Percentiles rank a stretch among this genome's conserved stretches.
Evolutionary conservation across 2,329 filamentous ascomycete species (phyloP).

Genomic region (Nothomitra cinnamomea): DNA sequence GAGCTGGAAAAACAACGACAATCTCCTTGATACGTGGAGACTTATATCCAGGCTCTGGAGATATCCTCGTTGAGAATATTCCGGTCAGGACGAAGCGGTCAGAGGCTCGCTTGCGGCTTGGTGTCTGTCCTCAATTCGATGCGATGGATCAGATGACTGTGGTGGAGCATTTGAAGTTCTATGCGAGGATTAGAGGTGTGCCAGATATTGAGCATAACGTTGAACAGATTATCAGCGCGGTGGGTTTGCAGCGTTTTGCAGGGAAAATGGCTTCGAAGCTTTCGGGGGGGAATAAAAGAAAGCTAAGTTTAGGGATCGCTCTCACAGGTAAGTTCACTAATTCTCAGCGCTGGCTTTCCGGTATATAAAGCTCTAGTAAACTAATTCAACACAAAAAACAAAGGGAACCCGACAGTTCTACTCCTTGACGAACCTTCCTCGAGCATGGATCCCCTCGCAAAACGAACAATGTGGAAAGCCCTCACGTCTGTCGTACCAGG

Average conservation of each 20-base stretch:
- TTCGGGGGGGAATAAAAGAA: slow-evolving; percentile 87
- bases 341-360: neutral
- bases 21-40: slow-evolving; percentile 86
- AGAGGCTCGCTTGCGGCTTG: slow-evolving; percentile 52
- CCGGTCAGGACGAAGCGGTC: slow-evolving; percentile 59
- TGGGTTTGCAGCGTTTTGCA: slow-evolving; percentile 55
- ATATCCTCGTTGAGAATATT: slow-evolving; percentile 63
- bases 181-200: slow-evolving; percentile 70
- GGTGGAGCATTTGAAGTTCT: slow-evolving; percentile 71
- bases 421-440: slow-evolving; percentile 79
- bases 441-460: slow-evolving; percentile 79
- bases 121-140: slow-evolving; percentile 23
- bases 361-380: neutral
- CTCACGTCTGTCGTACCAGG: slow-evolving; percentile 56
- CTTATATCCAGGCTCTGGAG: slow-evolving; percentile 52
- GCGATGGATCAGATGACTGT: slow-evolving; percentile 88
- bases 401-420: slow-evolving; percentile 63
- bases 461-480: slow-evolving; percentile 86
- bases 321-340: slow-evolving; percentile 43
- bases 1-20: slow-evolving; percentile 79
- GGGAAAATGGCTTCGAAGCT: slow-evolving; percentile 62
- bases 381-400: neutral
- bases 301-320: slow-evolving; percentile 74
- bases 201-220: slow-evolving; percentile 62
- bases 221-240: slow-evolving; percentile 57